A percentile compares a stretch with the other conserved stretches of the same genome.
Conservation (phyloP, 257 asterid genomes). For the Capsicum pubescens region DNA sequence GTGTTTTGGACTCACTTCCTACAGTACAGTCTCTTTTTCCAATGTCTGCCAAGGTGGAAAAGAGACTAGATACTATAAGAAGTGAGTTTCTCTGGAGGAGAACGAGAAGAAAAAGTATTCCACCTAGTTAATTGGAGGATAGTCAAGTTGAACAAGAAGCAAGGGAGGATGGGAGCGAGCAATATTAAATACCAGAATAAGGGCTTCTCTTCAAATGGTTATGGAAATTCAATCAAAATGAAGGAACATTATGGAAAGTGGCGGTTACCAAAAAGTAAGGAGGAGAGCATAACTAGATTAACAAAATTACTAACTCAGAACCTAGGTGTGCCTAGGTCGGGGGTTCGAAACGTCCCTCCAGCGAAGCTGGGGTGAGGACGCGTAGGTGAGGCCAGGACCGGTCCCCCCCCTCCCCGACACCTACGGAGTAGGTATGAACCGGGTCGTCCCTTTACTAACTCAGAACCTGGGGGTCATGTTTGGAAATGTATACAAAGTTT, state of each 20-base stretch:
- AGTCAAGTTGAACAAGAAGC: background rate
- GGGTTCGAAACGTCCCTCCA: too few species aligned
- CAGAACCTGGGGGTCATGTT: background rate
- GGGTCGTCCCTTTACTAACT: too few species aligned
- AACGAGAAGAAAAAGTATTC: background rate
- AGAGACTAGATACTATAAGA: background rate
- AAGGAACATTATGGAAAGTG: background rate
- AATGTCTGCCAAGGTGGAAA: background rate
- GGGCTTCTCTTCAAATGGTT: background rate
- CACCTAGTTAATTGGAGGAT: background rate
- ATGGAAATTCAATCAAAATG: background rate
- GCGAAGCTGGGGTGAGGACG: too few species aligned
- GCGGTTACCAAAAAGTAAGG: background rate
- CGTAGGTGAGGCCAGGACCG: too few species aligned
- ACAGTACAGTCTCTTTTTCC: background rate
- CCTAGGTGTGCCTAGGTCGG: too few species aligned
- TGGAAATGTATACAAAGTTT: background rate
- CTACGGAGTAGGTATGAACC: too few species aligned
- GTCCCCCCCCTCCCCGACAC: too few species aligned
- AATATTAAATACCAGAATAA: background rate
- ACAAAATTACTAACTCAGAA: background rate
- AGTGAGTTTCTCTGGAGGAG: background rate
- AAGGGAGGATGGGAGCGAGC: background rate
- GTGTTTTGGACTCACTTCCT: constrained; percentile 1
- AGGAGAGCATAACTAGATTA: background rate